phyloP scores from a whole-genome alignment of 305 asterid species.

The Striga hermonthica region DNA sequence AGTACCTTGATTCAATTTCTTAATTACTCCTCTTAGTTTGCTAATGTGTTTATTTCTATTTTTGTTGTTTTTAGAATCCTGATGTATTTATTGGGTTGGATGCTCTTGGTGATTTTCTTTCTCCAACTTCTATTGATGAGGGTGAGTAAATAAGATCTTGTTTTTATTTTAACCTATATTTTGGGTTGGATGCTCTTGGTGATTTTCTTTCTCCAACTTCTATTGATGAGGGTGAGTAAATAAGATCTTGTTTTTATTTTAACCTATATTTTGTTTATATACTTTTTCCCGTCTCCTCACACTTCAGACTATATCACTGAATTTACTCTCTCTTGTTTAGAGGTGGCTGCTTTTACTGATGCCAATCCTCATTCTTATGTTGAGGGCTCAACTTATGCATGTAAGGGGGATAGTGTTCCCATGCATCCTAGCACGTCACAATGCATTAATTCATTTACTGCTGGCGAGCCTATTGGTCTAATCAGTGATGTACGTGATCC shows the following conservation, averaged over 20 bases:
- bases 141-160: conserved; percentile 38
- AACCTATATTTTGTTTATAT: neutral
- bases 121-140: conserved; percentile 32
- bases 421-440: too few species aligned
- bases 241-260: neutral
- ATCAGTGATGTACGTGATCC: neutral
- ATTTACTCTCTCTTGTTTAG: neutral
- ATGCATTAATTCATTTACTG: too few species aligned
- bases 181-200: conserved; percentile 44
- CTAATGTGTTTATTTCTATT: conserved; percentile 27
- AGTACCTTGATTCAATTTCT: conserved; percentile 28
- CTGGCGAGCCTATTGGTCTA: neutral
- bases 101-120: conserved; percentile 45
- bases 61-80: conserved; percentile 40
- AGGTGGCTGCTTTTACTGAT: neutral
- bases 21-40: conserved; percentile 18
- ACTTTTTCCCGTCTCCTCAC: neutral
- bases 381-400: too few species aligned
- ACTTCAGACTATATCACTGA: neutral
- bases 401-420: too few species aligned
- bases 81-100: conserved; percentile 45
- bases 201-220: conserved; percentile 41
- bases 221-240: conserved; percentile 43
- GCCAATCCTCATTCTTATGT: too few species aligned
- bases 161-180: neutral